Base-by-base conservation (phyloP, 2,329 filamentous ascomycete genomes). In the Pseudomassariella vexata region DNA sequence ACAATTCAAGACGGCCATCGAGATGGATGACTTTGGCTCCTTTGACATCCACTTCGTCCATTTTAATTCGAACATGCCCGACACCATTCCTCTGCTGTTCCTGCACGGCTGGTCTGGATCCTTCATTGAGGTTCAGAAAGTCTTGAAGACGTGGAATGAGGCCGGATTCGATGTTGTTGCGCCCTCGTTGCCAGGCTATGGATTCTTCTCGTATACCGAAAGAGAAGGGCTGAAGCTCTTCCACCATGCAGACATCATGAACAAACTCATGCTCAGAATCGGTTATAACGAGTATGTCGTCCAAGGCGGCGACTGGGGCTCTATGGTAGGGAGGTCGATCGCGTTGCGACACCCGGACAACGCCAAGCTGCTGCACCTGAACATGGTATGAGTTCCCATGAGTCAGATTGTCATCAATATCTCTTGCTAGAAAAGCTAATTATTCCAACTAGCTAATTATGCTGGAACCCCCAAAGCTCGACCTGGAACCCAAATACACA, bases 111-210 rank as follows among this genome's bases (percentile, higher is more conserved):
- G 63, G 62, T 62, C 63, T 2, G 59, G 61, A 0, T 57, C 51
- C 5, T 63, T 65, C 28, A 37, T 62, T 5, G 62, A 66, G 42
- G 47, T 57, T 5, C 38, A 42, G 10, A 49, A 49, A 16, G 48
- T 66, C 18, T 45, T 65, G 22, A 46, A 54, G 6, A 41, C 40
- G 2, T 46, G 64, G 11, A 49, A 50, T 3, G 41, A 46, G 5
- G 60, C 57, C 12, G 55, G 64, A 4, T 71, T 67, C 46, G 62
- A 70, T 40, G 52, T 70, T 20, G 57, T 73, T 3, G 62, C 60
- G 0, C 68, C 68, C 4, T 62, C 57, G 5, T 42, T 62, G 2
- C 63, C 64, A 1, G 64, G 63, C 14, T 70, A 56, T 37, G 65
- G 57, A 9, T 69, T 68, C 42, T 53, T 65, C 18, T 50, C 44